Conservation (phyloP, 2,329 filamentous ascomycete species). For the Sporothrix euskadiensis region DNA sequence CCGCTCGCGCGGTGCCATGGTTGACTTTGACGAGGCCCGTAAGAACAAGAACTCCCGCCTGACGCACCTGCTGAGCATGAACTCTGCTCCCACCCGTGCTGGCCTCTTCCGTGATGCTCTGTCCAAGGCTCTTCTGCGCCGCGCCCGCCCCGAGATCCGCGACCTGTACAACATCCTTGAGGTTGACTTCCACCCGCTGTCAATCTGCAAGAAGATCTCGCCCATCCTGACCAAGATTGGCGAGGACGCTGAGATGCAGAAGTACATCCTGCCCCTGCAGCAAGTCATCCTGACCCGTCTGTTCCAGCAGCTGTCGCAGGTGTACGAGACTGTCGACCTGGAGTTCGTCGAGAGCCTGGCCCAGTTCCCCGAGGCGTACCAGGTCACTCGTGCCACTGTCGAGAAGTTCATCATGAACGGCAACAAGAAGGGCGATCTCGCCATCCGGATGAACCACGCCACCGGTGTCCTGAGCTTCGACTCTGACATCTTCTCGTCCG, state of each 20-base stretch:
- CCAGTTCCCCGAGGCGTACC: constrained; percentile 93
- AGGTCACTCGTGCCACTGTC: constrained; percentile 84
- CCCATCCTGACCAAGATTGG: constrained; percentile 94
- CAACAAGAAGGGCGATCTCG: constrained; percentile 98
- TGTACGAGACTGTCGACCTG: constrained; percentile 96
- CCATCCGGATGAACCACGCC: constrained; percentile 93
- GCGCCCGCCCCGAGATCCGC: constrained; percentile 89
- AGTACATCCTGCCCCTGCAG: constrained; percentile 92
- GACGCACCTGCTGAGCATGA: constrained; percentile 94
- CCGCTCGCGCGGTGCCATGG: constrained; percentile 89
- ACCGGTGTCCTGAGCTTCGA: constrained; percentile 96
- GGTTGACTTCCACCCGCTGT: constrained; percentile 97
- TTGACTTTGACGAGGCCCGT: constrained; percentile 93
- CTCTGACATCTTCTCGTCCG: constrained; percentile 95
- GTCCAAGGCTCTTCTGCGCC: constrained; percentile 91
- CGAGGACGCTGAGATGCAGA: constrained; percentile 91
- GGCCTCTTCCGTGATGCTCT: constrained; percentile 94
- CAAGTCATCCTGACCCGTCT: constrained; percentile 97
- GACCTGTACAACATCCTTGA: constrained; percentile 98
- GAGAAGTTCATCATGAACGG: constrained; percentile 99
- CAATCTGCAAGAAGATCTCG: constrained; percentile 98
- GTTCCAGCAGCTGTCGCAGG: constrained; percentile 98
- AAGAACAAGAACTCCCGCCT: constrained; percentile 99
- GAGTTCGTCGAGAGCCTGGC: constrained; percentile 91
- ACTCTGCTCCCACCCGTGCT: constrained; percentile 80